Evolutionary conservation across 495 filamentous ascomycete species (phyloP).

Genomic region (Tuber calosporum): DNA sequence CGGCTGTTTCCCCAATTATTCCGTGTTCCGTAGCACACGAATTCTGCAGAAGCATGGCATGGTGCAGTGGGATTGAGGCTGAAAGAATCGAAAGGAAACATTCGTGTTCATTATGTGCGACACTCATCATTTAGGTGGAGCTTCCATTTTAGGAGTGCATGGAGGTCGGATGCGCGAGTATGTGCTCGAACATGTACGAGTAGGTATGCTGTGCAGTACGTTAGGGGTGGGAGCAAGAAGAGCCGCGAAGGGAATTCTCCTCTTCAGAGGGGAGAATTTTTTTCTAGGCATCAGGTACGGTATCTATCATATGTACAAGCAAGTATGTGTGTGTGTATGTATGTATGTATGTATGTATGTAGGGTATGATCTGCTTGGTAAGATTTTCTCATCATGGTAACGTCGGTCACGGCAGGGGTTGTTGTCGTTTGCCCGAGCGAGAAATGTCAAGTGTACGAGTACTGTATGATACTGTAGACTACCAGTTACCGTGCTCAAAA

Average conservation of each 20-base stretch:
- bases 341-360: neutral
- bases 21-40: neutral
- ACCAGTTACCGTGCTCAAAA: neutral
- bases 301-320: no score
- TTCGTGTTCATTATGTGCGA: neutral
- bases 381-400: slow-evolving; percentile 23
- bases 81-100: neutral
- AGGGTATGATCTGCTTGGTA: slow-evolving; percentile 15
- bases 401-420: neutral
- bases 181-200: neutral
- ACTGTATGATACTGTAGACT: no score
- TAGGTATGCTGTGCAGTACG: neutral
- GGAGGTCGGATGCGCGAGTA: neutral
- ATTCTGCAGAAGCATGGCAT: neutral
- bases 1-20: neutral
- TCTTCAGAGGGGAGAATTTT: neutral
- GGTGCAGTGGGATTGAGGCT: neutral
- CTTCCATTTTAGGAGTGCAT: neutral
- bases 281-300: neutral
- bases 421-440: neutral
- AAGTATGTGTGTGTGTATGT: no score
- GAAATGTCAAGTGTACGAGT: neutral
- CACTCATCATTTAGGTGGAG: neutral
- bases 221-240: neutral
- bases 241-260: neutral